These are phyloP conservation scores for Rhynchospora breviuscula DNA, from an alignment of 176 grass and related monocot genomes.

Conservation along the genomic window DNA sequence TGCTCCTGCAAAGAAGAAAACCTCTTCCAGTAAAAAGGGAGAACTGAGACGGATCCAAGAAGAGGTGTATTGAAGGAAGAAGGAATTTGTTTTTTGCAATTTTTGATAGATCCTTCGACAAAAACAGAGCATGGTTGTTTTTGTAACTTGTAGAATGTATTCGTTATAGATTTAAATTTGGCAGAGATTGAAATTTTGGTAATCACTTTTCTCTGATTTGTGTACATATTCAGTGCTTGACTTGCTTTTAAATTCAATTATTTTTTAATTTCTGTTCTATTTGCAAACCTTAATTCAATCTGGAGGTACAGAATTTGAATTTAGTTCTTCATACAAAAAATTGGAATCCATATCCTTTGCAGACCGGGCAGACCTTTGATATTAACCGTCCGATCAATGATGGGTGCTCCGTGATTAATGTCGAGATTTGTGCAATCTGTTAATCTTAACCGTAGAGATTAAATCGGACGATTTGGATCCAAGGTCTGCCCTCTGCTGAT, in stretches of 20 bases:
- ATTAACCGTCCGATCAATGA: too few relatives aligned
- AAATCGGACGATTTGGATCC: too few relatives aligned
- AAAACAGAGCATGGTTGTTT: neutral
- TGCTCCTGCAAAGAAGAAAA: conserved; percentile 44
- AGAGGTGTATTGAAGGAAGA: neutral
- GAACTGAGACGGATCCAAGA: conserved; percentile 11
- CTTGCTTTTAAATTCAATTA: neutral
- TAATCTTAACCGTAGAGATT: too few relatives aligned
- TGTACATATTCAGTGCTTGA: neutral
- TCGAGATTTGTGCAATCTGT: too few relatives aligned
- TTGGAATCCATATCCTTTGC: too few relatives aligned
- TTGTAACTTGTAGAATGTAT: conserved; percentile 2
- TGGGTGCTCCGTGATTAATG: too few relatives aligned
- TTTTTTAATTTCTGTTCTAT: neutral
- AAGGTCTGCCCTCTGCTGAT: too few relatives aligned
- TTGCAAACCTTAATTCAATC: neutral
- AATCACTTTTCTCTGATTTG: neutral
- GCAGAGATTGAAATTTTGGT: neutral
- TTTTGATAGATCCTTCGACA: neutral
- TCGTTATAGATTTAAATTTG: neutral
- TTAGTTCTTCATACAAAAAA: neutral
- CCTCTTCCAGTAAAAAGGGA: neutral
- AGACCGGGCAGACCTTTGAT: too few relatives aligned
- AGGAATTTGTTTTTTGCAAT: neutral
- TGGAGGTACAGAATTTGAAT: neutral